These are phyloP conservation scores for Kwoniella botswanensis DNA, from an alignment of 768 basidiomycete genomes.

Conservation along the genomic window DNA sequence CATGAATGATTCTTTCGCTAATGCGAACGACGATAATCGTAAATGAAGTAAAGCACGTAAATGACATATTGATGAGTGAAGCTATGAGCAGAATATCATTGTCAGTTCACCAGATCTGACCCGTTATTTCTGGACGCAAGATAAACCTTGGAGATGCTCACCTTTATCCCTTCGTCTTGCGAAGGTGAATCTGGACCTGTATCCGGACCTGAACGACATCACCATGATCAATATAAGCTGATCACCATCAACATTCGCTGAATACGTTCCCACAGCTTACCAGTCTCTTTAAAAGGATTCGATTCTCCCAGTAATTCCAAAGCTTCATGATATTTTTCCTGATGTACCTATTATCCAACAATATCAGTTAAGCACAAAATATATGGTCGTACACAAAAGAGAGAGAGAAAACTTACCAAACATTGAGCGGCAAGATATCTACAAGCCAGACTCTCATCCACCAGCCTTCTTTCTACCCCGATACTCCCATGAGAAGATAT, in stretches of 20 bases:
- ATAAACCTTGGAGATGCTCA: slow-evolving; percentile 52
- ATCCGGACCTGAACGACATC: slow-evolving; percentile 63
- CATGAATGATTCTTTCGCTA: slow-evolving; percentile 93
- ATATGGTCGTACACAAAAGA: slow-evolving; percentile 22
- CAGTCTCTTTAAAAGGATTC: slow-evolving; percentile 80
- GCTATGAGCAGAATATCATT: slow-evolving; percentile 61
- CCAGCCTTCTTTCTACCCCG: slow-evolving; percentile 68
- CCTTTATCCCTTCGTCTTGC: slow-evolving; percentile 93
- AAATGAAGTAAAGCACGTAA: slow-evolving; percentile 91
- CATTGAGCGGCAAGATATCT: slow-evolving; percentile 96
- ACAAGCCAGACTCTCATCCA: slow-evolving; percentile 94
- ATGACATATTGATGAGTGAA: slow-evolving; percentile 97
- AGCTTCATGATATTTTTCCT: slow-evolving; percentile 90
- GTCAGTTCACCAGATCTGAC: background rate
- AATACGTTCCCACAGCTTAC: slow-evolving; percentile 57
- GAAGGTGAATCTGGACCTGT: slow-evolving; percentile 73
- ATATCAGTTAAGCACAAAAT: slow-evolving; percentile 14
- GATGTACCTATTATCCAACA: slow-evolving; percentile 65
- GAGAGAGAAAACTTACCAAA: slow-evolving; percentile 64
- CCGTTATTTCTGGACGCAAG: background rate
- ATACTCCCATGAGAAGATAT: background rate
- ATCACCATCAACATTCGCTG: background rate
- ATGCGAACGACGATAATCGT: slow-evolving; percentile 84
- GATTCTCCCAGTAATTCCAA: slow-evolving; percentile 90
- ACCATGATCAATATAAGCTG: too few relatives aligned